Percentiles rank a stretch among this genome's conserved stretches.
Conservation (phyloP, 2,329 filamentous ascomycete genomes). For the Paraphaeosphaeria minitans region DNA sequence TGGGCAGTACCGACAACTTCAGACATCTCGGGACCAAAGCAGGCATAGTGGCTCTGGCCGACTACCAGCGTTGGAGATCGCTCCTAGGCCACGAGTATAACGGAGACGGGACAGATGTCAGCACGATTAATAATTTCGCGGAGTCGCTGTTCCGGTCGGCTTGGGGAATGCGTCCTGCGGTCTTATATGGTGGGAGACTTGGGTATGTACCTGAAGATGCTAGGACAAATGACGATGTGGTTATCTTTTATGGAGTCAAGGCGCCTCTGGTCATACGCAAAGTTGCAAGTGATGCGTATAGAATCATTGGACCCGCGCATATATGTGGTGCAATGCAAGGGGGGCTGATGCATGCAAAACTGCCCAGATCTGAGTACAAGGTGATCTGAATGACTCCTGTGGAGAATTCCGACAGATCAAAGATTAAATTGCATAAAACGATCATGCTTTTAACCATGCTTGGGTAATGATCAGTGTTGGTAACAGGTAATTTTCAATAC, state of each 20-base stretch:
- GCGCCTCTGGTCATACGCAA: constrained; percentile 8
- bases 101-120: neutral
- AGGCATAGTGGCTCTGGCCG: neutral
- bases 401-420: too few relatives aligned
- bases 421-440: too few relatives aligned
- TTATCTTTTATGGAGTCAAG: constrained; percentile 8
- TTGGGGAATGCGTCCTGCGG: constrained; percentile 9
- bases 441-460: too few relatives aligned
- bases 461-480: too few relatives aligned
- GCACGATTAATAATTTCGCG: neutral
- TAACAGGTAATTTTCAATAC: too few relatives aligned
- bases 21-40: neutral
- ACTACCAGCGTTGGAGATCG: constrained; percentile 5
- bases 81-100: neutral
- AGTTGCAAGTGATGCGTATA: neutral
- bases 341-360: neutral
- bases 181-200: neutral
- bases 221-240: constrained; percentile 1
- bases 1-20: neutral
- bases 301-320: constrained; percentile 7
- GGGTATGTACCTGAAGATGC: constrained; percentile 9
- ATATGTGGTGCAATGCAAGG: constrained; percentile 9
- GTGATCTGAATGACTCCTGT: neutral
- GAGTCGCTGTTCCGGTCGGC: constrained; percentile 8
- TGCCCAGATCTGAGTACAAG: neutral